These are phyloP conservation scores for Berberis vulgaris DNA, from an alignment of 164 flowering plant species.

Conservation along the genomic window DNA sequence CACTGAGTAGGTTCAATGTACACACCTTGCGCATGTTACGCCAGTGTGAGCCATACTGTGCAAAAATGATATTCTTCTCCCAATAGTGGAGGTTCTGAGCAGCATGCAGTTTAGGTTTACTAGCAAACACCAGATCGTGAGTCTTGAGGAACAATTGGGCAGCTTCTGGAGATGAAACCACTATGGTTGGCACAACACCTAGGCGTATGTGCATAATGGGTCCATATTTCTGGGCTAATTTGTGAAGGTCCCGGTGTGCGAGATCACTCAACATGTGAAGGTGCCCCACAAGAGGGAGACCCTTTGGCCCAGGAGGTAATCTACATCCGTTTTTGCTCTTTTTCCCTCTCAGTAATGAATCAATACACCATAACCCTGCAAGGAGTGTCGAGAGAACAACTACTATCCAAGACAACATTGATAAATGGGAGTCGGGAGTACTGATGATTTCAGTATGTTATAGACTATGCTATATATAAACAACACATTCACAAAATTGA, in stretches of 20 bases:
- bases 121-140: slow-evolving; percentile 17
- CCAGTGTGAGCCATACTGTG: slow-evolving; percentile 24
- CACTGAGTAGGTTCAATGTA: slow-evolving; percentile 16
- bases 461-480: not conserved
- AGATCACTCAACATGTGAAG: slow-evolving; percentile 17
- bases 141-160: slow-evolving; percentile 17
- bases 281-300: slow-evolving; percentile 21
- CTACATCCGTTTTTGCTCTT: not conserved
- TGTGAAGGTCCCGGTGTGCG: slow-evolving; percentile 14
- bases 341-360: too few species aligned
- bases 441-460: not conserved
- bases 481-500: not conserved
- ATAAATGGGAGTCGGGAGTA: too few species aligned
- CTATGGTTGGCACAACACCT: slow-evolving; percentile 13
- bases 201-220: slow-evolving; percentile 7
- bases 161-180: slow-evolving; percentile 15
- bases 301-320: slow-evolving; percentile 22
- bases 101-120: slow-evolving; percentile 10
- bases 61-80: slow-evolving; percentile 3
- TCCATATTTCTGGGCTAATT: not conserved
- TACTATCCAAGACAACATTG: too few species aligned
- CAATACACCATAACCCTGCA: too few species aligned
- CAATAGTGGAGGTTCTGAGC: slow-evolving; percentile 11
- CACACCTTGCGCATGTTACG: slow-evolving; percentile 14
- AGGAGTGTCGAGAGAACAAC: too few species aligned